Evolutionary conservation across 768 basidiomycete species (phyloP).

Genomic region (Lactifluus echinatus): DNA sequence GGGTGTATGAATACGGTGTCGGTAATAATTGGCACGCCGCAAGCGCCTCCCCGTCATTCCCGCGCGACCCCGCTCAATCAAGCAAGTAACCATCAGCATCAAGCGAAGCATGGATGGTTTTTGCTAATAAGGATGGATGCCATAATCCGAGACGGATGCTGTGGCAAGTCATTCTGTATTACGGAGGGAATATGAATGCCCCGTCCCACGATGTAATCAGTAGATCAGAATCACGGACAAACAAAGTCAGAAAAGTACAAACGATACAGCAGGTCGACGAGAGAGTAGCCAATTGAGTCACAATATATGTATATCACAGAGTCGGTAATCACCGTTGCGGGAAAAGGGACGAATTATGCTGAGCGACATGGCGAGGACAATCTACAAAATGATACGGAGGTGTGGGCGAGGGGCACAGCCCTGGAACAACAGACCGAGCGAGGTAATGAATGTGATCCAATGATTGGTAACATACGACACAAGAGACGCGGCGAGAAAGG

Average conservation of each 20-base stretch:
- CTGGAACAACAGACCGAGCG: background rate
- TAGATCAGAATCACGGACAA: background rate
- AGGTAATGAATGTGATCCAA: background rate
- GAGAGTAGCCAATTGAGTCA: conserved; percentile 2
- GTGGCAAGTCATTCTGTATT: background rate
- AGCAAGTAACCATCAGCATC: background rate
- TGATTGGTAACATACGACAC: background rate
- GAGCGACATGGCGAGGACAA: background rate
- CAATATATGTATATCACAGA: conserved; percentile 18
- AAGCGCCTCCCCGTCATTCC: background rate
- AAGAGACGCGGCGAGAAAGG: background rate
- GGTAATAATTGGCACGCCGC: background rate
- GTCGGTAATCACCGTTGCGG: conserved; percentile 14
- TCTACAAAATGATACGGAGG: conserved; percentile 1
- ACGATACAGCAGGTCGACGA: conserved; percentile 13
- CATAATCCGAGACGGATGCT: background rate
- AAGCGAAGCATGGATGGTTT: background rate
- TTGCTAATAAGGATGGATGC: background rate
- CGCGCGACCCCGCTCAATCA: background rate
- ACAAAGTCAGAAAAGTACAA: background rate
- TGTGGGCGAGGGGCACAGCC: background rate
- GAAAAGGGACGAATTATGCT: background rate
- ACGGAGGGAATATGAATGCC: no score
- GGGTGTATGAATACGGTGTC: background rate
- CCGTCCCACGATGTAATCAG: background rate